These are phyloP conservation scores for Laburnicola sp. DNA, from an alignment of 2,329 filamentous ascomycete species.

Conservation along the genomic window DNA sequence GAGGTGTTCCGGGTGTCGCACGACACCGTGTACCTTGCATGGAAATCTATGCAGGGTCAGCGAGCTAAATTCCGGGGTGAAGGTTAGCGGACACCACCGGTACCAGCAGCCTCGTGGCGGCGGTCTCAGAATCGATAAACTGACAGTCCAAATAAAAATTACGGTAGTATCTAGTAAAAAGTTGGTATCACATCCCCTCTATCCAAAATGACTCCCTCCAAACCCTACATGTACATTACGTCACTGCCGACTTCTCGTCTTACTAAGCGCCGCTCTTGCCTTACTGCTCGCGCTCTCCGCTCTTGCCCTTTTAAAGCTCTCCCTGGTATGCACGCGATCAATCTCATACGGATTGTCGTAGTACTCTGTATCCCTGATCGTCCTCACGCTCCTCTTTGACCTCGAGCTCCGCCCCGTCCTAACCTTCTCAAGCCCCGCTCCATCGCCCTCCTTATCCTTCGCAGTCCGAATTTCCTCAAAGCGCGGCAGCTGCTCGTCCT, in stretches of 20 bases:
- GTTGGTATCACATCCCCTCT: neutral
- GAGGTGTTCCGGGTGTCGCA: neutral
- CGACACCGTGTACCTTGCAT: too few relatives aligned
- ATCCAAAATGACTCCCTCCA: too few relatives aligned
- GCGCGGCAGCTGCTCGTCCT: conserved; percentile 29
- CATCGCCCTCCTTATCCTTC: conserved; percentile 33
- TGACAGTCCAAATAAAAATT: neutral
- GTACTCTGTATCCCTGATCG: conserved; percentile 27
- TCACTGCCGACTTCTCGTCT: conserved; percentile 16
- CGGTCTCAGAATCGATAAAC: too few relatives aligned
- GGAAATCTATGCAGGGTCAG: too few relatives aligned
- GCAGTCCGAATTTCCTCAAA: conserved; percentile 48
- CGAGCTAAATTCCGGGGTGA: too few relatives aligned
- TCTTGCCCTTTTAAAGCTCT: conserved; percentile 46
- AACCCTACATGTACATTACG: too few relatives aligned
- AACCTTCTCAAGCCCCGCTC: conserved; percentile 30
- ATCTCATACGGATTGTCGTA: conserved; percentile 55
- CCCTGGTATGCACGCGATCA: conserved; percentile 53
- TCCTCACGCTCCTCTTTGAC: conserved; percentile 28
- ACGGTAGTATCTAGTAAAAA: neutral
- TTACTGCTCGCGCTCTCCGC: conserved; percentile 19
- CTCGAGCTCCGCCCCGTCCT: conserved; percentile 34
- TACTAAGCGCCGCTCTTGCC: neutral
- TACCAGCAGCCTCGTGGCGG: too few relatives aligned
- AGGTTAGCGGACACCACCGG: too few relatives aligned